Base-by-base conservation (phyloP, 495 filamentous ascomycete species). In the Xylaria grammica region DNA sequence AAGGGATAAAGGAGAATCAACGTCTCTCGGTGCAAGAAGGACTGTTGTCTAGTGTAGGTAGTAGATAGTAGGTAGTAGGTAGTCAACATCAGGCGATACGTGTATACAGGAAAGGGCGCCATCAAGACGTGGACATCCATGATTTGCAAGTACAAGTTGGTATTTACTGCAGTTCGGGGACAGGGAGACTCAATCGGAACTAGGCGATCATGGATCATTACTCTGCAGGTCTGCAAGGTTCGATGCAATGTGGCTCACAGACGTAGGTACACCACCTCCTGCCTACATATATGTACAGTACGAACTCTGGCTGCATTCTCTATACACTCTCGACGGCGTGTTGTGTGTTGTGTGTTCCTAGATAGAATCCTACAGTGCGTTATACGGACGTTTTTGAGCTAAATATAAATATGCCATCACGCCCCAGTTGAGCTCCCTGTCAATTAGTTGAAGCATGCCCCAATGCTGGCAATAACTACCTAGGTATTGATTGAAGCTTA, bases 101-200 rank as follows among this genome's bases (percentile, higher is more conserved):
- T 9, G 40, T 10, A 42, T 10, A 30, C 38, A 45, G 29, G 56
- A 48, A 59, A 59, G 56, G 56, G 26, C 42, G 56, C 55, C 42
- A 36, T 10, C 22, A 48, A 40, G 15, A 59, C 56, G 52, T 55
- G 52, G 22, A 24, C 32, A 13, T 7, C 32, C 52, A 42, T 32
- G 52, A 55, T 55, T 55, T 55, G 52, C 49, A 48, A 48, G 45
- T 3, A 48, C 45, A 48, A 9, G 50, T 6, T 53, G 26, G 27
- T 1, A 30, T 27, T 26, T 51, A n/a, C 20, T 11, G 22, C 13
- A 10, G 15, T 19, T 22, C 42, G 27, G 48, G 48, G 13, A 2
- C 24, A 19, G 24, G 53, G 30, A 60, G 57, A 44, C 29, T 32
- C 57, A 34, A 49, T 60, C 57, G 32, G 57, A 50, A 60, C 42